phyloP scores from a whole-genome alignment of 306 rosid species.

The Abrus precatorius region DNA sequence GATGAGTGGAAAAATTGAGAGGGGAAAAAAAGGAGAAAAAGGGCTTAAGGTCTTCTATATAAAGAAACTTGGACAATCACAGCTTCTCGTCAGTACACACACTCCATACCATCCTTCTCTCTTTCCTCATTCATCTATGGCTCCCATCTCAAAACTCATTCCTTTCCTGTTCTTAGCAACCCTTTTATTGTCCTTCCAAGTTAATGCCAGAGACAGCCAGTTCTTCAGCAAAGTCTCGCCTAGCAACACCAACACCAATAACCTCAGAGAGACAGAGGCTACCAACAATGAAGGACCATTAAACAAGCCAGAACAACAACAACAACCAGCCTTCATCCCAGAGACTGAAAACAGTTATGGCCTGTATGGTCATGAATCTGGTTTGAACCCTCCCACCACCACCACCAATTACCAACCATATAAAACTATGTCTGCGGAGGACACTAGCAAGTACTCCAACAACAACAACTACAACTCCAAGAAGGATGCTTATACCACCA shows the following conservation, averaged over 20 bases:
- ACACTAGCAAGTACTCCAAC: constrained; percentile 32
- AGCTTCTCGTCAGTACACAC: not conserved
- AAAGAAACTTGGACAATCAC: constrained; percentile 46
- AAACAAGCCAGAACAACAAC: constrained; percentile 54
- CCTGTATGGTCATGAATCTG: constrained; percentile 84
- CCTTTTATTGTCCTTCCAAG: constrained; percentile 63
- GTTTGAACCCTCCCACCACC: constrained; percentile 63
- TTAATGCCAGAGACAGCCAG: constrained; percentile 79
- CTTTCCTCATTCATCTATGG: constrained; percentile 59
- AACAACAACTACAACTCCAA: constrained; percentile 47
- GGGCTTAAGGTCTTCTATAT: constrained; percentile 55
- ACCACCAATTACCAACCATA: constrained; percentile 48
- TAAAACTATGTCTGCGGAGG: constrained; percentile 51
- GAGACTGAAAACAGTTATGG: constrained; percentile 79
- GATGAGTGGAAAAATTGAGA: constrained; percentile 56
- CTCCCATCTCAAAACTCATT: constrained; percentile 51
- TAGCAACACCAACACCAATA: constrained; percentile 45
- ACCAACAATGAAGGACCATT: constrained; percentile 49
- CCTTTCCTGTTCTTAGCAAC: constrained; percentile 56
- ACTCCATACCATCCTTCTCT: not conserved
- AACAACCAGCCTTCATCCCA: constrained; percentile 68
- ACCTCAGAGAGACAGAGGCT: constrained; percentile 50
- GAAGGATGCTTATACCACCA: constrained; percentile 39
- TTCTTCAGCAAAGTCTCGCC: constrained; percentile 90
- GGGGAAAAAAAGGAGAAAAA: not conserved